phyloP scores from a whole-genome alignment of 1,284 basidiomycete species.

The Xanthoconium separans region DNA sequence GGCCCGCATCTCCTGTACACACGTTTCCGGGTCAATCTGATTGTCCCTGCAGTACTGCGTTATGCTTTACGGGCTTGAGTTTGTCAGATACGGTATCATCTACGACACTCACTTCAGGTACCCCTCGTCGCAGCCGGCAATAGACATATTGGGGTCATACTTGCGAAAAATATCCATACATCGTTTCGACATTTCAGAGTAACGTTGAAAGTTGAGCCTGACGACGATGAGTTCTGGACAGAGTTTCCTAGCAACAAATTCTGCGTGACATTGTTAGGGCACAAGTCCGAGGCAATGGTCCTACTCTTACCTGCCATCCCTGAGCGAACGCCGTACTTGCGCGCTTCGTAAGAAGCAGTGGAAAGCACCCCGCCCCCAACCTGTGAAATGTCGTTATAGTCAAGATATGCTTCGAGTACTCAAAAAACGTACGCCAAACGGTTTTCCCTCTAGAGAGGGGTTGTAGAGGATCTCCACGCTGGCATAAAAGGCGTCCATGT shows the following conservation, averaged over 20 bases:
- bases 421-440: constrained; percentile 73
- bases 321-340: constrained; percentile 84
- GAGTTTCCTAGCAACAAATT: constrained; percentile 90
- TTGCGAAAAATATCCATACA: constrained; percentile 69
- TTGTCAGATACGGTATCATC: not conserved
- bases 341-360: constrained; percentile 90
- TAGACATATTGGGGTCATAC: constrained; percentile 81
- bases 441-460: constrained; percentile 77
- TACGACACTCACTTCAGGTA: constrained; percentile 73
- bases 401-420: not conserved
- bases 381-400: constrained; percentile 35
- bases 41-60: constrained; percentile 75
- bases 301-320: constrained; percentile 77
- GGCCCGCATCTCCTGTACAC: constrained; percentile 75
- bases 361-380: constrained; percentile 77
- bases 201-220: constrained; percentile 60
- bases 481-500: constrained; percentile 80
- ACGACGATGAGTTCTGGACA: constrained; percentile 90
- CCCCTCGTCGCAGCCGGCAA: constrained; percentile 86
- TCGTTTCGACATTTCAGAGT: constrained; percentile 67
- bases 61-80: constrained; percentile 47
- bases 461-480: constrained; percentile 80
- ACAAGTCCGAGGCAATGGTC: not conserved
- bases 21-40: constrained; percentile 64
- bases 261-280: constrained; percentile 33